Conservation (phyloP, 2,329 filamentous ascomycete species). For the Sporothrix curviconia region DNA sequence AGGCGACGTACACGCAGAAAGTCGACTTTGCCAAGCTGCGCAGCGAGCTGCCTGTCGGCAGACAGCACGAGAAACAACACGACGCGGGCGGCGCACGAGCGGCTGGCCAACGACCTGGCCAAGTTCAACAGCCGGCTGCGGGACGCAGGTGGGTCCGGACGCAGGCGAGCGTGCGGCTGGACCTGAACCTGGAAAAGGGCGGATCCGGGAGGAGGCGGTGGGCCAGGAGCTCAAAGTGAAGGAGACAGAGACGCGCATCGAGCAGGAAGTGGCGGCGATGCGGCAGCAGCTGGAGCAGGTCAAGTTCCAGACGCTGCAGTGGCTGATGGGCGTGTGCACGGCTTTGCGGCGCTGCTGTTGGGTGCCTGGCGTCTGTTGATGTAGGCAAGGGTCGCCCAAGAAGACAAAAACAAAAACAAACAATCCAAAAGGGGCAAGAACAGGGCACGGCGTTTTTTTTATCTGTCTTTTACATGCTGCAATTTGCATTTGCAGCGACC, state of each 20-base stretch:
- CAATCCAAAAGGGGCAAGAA: too few species aligned
- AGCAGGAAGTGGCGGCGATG: conserved; percentile 89
- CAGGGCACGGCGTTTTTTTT: too few species aligned
- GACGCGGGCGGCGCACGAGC: conserved; percentile 83
- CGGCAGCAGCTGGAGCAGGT: conserved; percentile 91
- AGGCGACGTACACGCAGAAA: conserved; percentile 76
- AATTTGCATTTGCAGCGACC: too few species aligned
- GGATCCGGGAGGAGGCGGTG: conserved; percentile 93
- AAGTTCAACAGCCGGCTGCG: conserved; percentile 84
- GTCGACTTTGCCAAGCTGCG: conserved; percentile 97
- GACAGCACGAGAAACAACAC: conserved; percentile 87
- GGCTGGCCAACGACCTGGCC: conserved; percentile 86
- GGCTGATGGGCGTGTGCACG: conserved; percentile 82
- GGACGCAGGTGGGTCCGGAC: conserved; percentile 92
- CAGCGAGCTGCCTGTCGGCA: conserved; percentile 82
- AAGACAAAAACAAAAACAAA: too few species aligned
- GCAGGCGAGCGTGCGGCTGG: conserved; percentile 84
- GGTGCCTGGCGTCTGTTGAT: conserved; percentile 66
- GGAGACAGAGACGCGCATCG: conserved; percentile 96
- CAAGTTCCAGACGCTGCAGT: conserved; percentile 96
- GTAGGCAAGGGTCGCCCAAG: too few species aligned
- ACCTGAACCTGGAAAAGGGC: conserved; percentile 95
- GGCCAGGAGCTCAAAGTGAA: conserved; percentile 97
- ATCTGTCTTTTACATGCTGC: too few species aligned
- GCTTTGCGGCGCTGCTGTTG: conserved; percentile 61